These are phyloP conservation scores for Hippophae gyantsensis DNA, from an alignment of 306 rosid genomes.

Conservation along the genomic window DNA sequence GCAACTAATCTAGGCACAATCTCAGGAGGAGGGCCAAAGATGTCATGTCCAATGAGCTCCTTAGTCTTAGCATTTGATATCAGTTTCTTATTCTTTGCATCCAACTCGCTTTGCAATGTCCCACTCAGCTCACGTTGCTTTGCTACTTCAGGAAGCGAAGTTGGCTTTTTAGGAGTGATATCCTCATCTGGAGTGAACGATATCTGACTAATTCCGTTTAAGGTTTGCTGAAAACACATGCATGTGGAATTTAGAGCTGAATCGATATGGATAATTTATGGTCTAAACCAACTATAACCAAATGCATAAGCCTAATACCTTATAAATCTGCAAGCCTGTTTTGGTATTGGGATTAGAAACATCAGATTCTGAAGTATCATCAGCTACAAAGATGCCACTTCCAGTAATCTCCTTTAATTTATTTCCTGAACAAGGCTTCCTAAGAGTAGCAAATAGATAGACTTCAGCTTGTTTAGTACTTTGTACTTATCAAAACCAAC, in stretches of 20 bases:
- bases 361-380: conserved; percentile 32
- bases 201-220: conserved; percentile 69
- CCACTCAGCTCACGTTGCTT: conserved; percentile 94
- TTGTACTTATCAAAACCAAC: neutral
- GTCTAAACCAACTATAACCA: neutral
- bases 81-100: conserved; percentile 40
- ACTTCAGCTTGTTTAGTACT: neutral
- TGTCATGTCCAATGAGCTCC: conserved; percentile 80
- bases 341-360: conserved; percentile 28
- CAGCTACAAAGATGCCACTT: conserved; percentile 53
- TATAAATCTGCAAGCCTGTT: conserved; percentile 50
- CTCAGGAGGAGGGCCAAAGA: conserved; percentile 77
- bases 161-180: conserved; percentile 54
- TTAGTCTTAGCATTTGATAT: conserved; percentile 61
- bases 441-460: conserved; percentile 23
- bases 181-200: conserved; percentile 59
- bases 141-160: conserved; percentile 66
- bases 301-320: conserved; percentile 33
- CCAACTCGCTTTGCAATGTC: conserved; percentile 45
- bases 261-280: neutral
- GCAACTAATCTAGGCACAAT: conserved; percentile 40
- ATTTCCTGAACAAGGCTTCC: conserved; percentile 62
- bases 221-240: conserved; percentile 42
- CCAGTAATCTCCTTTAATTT: conserved; percentile 66
- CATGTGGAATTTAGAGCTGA: neutral